Evolutionary conservation across 1,284 basidiomycete genomes (phyloP), one percentile per base, ranked within the genome.

Genomic region (Albatrellus sp.): DNA sequence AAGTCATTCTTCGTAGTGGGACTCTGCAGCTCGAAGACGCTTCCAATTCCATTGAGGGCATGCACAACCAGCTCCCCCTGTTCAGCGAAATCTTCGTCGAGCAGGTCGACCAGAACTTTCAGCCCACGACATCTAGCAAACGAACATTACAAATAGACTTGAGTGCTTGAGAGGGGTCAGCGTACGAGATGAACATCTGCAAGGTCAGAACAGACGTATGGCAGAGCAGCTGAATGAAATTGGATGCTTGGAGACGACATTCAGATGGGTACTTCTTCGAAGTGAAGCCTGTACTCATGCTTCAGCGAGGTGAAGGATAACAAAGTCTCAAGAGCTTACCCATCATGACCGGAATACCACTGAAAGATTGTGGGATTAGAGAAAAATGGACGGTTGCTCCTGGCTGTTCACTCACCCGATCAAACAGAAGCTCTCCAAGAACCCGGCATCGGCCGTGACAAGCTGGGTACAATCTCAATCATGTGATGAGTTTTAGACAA

Each of bases 1-100:
- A 98, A 97, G 63, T 98, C 94, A 58, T 94, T 97, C 57, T 96
- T 90, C 7, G 92, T 93, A 7, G 92, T 96, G 1, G 93, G 90
- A 42, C 88, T 91, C 62, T 93, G 80, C 9, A 98, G 73, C 53
- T 98, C 93, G 56, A 98, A 94, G 2, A 98, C 94, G 52, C 83
- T 90, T 45, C 85, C 83, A 45, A 98, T 92, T 10, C 93, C 93
- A 48, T 94, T 90, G 2, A 98, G 73, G 1, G 94, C 91, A 50
- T 94, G 89, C 37, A 90, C 84, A 34, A 98, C 86, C n/a, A 98
- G 77, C 41, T 91, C 86, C 20, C 77, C 80, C 65, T 86, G 92
- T 59, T 84, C 83, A 7, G 75, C 75, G 62, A 94, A 98, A 62
- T 96, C 91, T 64, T 97, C 94, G 57, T 98, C 94, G 19, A 98